phyloP scores from a whole-genome alignment of 1,284 basidiomycete genomes.

The Ustilago shanxiensis region DNA sequence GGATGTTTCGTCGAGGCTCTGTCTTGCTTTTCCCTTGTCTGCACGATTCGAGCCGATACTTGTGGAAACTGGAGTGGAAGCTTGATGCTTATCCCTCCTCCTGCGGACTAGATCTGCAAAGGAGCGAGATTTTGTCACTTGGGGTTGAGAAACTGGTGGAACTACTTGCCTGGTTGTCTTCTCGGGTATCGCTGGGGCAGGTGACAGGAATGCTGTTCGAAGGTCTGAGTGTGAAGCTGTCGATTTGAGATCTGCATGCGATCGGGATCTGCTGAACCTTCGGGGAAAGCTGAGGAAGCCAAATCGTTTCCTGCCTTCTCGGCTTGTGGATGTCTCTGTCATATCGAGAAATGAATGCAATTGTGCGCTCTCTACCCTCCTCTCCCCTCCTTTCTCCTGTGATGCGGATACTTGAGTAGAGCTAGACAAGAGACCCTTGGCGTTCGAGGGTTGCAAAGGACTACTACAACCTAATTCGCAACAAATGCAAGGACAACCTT shows the following conservation, averaged over 20 bases:
- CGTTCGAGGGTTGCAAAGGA: slow-evolving; percentile 12
- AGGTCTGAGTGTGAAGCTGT: neutral
- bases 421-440: neutral
- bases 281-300: slow-evolving; percentile 12
- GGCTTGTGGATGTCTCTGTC: slow-evolving; percentile 10
- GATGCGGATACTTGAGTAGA: too few species aligned
- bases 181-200: neutral
- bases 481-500: slow-evolving; percentile 40
- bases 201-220: slow-evolving; percentile 7
- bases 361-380: neutral
- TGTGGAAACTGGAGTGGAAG: neutral
- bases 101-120: slow-evolving; percentile 23
- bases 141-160: neutral
- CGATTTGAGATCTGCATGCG: neutral
- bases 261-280: neutral
- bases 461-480: slow-evolving; percentile 25
- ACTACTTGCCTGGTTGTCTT: neutral
- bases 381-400: too few species aligned
- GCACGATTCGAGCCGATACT: neutral
- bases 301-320: neutral
- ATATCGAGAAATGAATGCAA: slow-evolving; percentile 27
- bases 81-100: slow-evolving; percentile 20
- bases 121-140: slow-evolving; percentile 7
- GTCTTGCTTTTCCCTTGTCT: neutral
- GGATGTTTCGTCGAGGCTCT: neutral